Percentiles rank a stretch among this genome's conserved stretches.
Conservation (phyloP, 2,329 filamentous ascomycete species). For the Myotisia sp. region DNA sequence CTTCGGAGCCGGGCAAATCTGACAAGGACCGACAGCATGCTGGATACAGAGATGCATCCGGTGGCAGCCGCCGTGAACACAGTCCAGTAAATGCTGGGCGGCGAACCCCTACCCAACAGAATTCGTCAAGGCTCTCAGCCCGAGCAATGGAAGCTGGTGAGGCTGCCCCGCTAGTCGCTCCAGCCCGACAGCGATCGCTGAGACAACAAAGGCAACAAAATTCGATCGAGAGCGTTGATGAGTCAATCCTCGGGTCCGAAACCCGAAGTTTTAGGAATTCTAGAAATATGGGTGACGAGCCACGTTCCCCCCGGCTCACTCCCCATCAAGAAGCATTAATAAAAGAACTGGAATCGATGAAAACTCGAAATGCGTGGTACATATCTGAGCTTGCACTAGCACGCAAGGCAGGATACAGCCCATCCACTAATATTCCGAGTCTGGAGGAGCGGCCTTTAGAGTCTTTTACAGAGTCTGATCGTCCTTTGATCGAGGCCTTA, state of each 20-base stretch:
- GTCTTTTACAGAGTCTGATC: slow-evolving; percentile 80
- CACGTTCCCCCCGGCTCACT: slow-evolving; percentile 31
- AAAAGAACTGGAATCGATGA: slow-evolving; percentile 73
- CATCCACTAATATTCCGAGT: slow-evolving; percentile 39
- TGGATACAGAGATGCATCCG: slow-evolving; percentile 29
- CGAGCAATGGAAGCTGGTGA: slow-evolving; percentile 35
- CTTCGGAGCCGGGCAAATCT: slow-evolving; percentile 29
- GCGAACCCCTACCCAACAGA: slow-evolving; percentile 46
- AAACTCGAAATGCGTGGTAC: slow-evolving; percentile 90
- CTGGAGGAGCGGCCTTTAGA: slow-evolving; percentile 62
- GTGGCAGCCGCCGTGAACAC: slow-evolving; percentile 31
- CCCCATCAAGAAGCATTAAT: slow-evolving; percentile 48
- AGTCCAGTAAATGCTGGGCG: slow-evolving; percentile 39
- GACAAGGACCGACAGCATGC: slow-evolving; percentile 36
- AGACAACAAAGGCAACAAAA: slow-evolving; percentile 47
- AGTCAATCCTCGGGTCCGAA: slow-evolving; percentile 37
- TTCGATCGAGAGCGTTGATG: slow-evolving; percentile 54
- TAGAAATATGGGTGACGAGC: slow-evolving; percentile 29
- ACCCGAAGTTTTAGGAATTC: slow-evolving; percentile 27
- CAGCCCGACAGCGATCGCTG: slow-evolving; percentile 36
- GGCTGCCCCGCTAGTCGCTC: slow-evolving; percentile 31
- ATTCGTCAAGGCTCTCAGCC: slow-evolving; percentile 19
- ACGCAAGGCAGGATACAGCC: slow-evolving; percentile 70
- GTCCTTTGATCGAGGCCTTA: slow-evolving; percentile 79
- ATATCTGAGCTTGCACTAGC: slow-evolving; percentile 87